A percentile compares a stretch with the other conserved stretches of the same genome.
These are phyloP conservation scores for Tulasnella sp. DNA, from an alignment of 768 basidiomycete genomes.

Conservation along the genomic window DNA sequence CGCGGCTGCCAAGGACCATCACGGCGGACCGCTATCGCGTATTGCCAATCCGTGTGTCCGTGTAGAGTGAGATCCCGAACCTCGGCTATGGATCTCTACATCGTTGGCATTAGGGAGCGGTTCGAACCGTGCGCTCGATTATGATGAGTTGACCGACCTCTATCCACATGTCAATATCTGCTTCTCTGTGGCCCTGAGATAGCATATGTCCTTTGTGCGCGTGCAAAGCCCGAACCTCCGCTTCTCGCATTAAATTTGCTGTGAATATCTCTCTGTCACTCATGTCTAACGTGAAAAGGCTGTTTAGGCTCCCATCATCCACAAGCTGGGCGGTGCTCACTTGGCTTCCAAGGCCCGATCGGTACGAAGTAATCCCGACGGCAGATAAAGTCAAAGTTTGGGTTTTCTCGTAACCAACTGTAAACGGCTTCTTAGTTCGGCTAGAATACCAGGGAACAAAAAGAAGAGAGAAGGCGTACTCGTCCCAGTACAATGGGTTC, in stretches of 20 bases:
- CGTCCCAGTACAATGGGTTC: background rate
- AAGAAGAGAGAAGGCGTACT: background rate
- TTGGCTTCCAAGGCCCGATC: background rate
- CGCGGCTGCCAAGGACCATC: background rate
- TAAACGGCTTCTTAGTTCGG: background rate
- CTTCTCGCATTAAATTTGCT: background rate
- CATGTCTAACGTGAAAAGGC: background rate
- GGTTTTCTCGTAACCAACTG: slow-evolving; percentile 15
- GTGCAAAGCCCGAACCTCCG: background rate
- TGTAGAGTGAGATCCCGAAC: background rate
- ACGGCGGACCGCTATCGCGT: background rate
- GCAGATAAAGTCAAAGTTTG: background rate
- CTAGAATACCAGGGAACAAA: background rate
- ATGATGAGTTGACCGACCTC: background rate
- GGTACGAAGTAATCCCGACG: slow-evolving; percentile 2
- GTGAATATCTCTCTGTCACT: background rate
- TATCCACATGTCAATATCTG: background rate
- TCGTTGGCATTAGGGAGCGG: background rate
- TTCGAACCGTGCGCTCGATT: background rate
- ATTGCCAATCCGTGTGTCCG: slow-evolving; percentile 3
- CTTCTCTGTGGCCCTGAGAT: background rate
- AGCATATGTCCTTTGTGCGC: slow-evolving; percentile 5
- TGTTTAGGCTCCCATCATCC: background rate
- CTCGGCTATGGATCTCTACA: background rate
- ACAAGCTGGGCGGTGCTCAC: background rate